Evolutionary conservation across 2,329 filamentous ascomycete species (phyloP).

Genomic region (Cladosporium velox): DNA sequence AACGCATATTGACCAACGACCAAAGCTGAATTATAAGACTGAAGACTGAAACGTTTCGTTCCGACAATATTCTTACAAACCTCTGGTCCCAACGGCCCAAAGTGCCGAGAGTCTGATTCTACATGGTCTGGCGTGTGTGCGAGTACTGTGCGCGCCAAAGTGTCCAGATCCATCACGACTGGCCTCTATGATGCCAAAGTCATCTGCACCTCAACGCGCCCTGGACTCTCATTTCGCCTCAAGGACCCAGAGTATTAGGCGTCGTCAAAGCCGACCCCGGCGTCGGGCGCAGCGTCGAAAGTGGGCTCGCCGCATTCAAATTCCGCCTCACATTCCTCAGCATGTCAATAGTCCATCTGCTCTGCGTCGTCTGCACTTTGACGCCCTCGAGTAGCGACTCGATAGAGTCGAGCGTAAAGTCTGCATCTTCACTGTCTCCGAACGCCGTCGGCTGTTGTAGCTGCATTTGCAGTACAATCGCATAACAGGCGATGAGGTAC

Average conservation of each 20-base stretch:
- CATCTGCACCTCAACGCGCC: not conserved
- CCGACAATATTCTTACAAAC: not conserved
- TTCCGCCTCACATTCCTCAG: constrained; percentile 18
- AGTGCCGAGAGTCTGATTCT: not conserved
- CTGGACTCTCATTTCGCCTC: not conserved
- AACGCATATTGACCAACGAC: not conserved
- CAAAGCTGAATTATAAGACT: not conserved
- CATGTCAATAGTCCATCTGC: constrained; percentile 21
- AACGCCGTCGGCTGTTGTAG: constrained; percentile 14
- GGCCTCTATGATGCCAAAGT: not conserved
- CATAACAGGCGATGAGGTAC: constrained; percentile 20
- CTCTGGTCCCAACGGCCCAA: not conserved
- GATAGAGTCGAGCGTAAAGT: constrained; percentile 17
- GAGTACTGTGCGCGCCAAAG: not conserved
- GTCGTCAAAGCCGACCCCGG: constrained; percentile 16
- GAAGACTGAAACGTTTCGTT: not conserved
- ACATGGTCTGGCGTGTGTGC: not conserved
- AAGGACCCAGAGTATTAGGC: constrained; percentile 15
- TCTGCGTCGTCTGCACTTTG: constrained; percentile 19
- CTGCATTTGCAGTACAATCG: constrained; percentile 16
- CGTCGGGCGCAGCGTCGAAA: constrained; percentile 17
- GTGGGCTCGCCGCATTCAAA: constrained; percentile 15
- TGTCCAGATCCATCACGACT: not conserved
- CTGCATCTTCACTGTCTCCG: constrained; percentile 17
- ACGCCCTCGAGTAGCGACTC: constrained; percentile 16